Evolutionary conservation across 176 grass and related monocot genomes (phyloP).

Genomic region (Chrysopogon serrulatus): DNA sequence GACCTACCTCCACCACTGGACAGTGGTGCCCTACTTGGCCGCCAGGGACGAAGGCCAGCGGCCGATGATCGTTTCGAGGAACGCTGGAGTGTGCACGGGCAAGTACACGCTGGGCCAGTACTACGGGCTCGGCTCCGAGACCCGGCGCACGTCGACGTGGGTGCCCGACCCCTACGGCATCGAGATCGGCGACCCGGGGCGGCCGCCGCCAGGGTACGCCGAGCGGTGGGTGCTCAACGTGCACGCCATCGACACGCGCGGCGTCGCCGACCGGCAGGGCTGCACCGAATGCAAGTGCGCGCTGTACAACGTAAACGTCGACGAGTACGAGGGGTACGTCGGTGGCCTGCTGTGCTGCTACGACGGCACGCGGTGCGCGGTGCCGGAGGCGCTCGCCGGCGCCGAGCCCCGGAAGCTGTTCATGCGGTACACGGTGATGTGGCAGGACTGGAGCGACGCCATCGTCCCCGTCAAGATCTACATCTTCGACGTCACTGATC

Average conservation of each 20-base stretch:
- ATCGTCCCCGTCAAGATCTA: neutral
- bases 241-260: conserved; percentile 84
- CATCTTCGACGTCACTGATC: no score
- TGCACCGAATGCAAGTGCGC: conserved; percentile 85
- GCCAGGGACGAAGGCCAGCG: no score
- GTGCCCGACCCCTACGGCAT: conserved; percentile 88
- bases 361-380: conserved; percentile 53
- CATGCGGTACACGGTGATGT: conserved; percentile 64
- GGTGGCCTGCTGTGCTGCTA: conserved; percentile 74
- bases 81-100: conserved; percentile 58
- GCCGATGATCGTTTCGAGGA: neutral
- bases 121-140: conserved; percentile 82
- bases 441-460: conserved; percentile 58
- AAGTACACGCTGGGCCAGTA: conserved; percentile 39
- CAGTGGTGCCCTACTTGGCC: conserved; percentile 36
- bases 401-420: conserved; percentile 41
- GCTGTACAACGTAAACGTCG: conserved; percentile 59
- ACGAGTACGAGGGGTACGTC: conserved; percentile 56
- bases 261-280: conserved; percentile 40
- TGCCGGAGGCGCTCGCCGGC: conserved; percentile 32
- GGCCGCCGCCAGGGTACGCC: conserved; percentile 49
- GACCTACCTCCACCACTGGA: conserved; percentile 91
- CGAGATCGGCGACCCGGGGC: conserved; percentile 39
- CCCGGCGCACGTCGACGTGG: conserved; percentile 74
- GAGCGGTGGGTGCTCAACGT: conserved; percentile 67